Evolutionary conservation across 2,329 filamentous ascomycete species (phyloP), one percentile per base, ranked within the genome.

Genomic region (Aureobasidium melanogenum): DNA sequence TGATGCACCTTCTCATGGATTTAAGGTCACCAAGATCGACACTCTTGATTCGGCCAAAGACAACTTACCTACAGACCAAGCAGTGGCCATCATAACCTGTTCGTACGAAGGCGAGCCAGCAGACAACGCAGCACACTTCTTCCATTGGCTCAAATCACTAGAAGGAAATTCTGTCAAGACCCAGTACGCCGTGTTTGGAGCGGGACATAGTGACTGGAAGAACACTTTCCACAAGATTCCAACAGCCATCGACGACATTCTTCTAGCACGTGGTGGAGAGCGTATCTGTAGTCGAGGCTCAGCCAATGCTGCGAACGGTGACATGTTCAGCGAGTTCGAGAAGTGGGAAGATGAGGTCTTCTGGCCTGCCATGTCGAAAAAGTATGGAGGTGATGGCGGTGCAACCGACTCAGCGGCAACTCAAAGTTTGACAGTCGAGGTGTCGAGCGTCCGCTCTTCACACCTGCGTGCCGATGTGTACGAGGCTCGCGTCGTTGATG

Each of bases 51-150:
- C 79, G 0, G 86, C 84, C 0, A 82, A 81, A 19, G 80, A 83
- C 51, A 79, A 81, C 2, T 69, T 91, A 0, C 82, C 85, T 0
- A 83, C 77, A 54, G 78, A 82, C 28, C 78, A 81, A 7, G 87
- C 88, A 0, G 79, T 88, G 0, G 75, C 89, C 26, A 79, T 91
- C 52, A 79, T 92, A 64, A 85, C 85, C 0, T 82, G 88, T 0
- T 86, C 84, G 1, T 92, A 91, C 66, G 88, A 92, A 67, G 88
- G 88, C 0, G 80, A 88, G 60, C 86, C 88, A 0, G 83, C 88
- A 0, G 86, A 89, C 63, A 91, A 92, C 64, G 88, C 88, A 0
- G 79, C 76, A 0, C 79, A 83, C 52, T 91, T 91, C 67, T 80
- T 86, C 26, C 75, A 79, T 19, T 91, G 88, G 88, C 71, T 91